A percentile compares a stretch with the other conserved stretches of the same genome.
Conservation (phyloP, 225 moss, liverwort and hornwort genomes). For the Polytrichum commune region DNA sequence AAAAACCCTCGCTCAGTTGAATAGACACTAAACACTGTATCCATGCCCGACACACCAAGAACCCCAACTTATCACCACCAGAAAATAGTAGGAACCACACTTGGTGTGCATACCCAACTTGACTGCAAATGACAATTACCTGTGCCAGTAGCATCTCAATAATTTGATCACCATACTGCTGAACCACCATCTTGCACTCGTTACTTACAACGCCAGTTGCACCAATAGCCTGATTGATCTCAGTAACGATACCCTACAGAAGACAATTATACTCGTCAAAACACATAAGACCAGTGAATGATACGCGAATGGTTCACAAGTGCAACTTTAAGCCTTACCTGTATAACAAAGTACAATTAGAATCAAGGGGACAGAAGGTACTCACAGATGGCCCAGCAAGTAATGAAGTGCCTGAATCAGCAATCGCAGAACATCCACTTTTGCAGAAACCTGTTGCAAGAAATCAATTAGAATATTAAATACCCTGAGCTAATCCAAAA, state of each 20-base stretch:
- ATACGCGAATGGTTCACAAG: too few species aligned
- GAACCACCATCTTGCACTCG: slow-evolving; percentile 84
- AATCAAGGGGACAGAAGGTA: not conserved
- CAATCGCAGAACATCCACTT: slow-evolving; percentile 82
- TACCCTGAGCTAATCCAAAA: too few species aligned
- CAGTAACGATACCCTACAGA: slow-evolving; percentile 71
- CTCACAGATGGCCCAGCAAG: slow-evolving; percentile 92
- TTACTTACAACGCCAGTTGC: slow-evolving; percentile 81
- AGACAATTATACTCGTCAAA: not conserved
- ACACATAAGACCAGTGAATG: not conserved
- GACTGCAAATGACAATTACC: slow-evolving; percentile 23
- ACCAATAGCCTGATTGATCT: slow-evolving; percentile 90
- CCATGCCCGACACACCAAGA: too few species aligned
- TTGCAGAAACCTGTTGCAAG: slow-evolving; percentile 64
- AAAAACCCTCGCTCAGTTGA: not conserved
- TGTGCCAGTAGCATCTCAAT: slow-evolving; percentile 70
- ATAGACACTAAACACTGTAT: too few species aligned
- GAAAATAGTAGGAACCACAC: too few species aligned
- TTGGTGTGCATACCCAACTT: too few species aligned
- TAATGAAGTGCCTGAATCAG: slow-evolving; percentile 92
- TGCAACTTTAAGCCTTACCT: too few species aligned
- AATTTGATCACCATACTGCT: slow-evolving; percentile 77
- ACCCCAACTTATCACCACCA: too few species aligned
- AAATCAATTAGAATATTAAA: too few species aligned
- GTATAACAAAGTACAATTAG: not conserved